Conservation (phyloP, 1,284 basidiomycete species). For the Fomes fomentarius region DNA sequence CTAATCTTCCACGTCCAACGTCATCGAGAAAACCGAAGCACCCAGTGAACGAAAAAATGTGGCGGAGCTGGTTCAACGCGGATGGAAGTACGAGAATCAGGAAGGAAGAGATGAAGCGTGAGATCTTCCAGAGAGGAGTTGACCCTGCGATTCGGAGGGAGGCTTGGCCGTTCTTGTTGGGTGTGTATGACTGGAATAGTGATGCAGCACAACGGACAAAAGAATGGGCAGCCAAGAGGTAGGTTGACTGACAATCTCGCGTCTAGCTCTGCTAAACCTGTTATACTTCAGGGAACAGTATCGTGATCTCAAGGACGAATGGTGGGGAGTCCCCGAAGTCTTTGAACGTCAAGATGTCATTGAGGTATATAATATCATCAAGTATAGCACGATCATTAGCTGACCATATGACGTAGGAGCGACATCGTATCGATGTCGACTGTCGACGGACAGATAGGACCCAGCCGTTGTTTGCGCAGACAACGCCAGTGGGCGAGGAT, state of each 20-base stretch:
- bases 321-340: slow-evolving; percentile 82
- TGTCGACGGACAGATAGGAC: slow-evolving; percentile 96
- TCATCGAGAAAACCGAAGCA: slow-evolving; percentile 70
- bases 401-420: slow-evolving; percentile 50
- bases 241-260: slow-evolving; percentile 22
- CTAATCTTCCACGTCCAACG: slow-evolving; percentile 78
- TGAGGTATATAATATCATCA: slow-evolving; percentile 49
- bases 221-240: slow-evolving; percentile 71
- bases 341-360: slow-evolving; percentile 77
- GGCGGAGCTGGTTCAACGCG: slow-evolving; percentile 72
- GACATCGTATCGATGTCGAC: slow-evolving; percentile 92
- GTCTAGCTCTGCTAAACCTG: background rate
- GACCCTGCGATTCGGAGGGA: slow-evolving; percentile 58
- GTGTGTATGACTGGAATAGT: slow-evolving; percentile 80
- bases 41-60: slow-evolving; percentile 73
- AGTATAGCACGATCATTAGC: background rate
- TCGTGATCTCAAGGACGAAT: slow-evolving; percentile 70
- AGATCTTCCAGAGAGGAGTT: slow-evolving; percentile 80
- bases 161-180: slow-evolving; percentile 92
- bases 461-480: slow-evolving; percentile 81
- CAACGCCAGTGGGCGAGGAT: slow-evolving; percentile 32
- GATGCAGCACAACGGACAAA: slow-evolving; percentile 56
- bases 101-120: slow-evolving; percentile 69
- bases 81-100: slow-evolving; percentile 71
- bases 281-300: slow-evolving; percentile 59